Percentiles rank a stretch among this genome's conserved stretches.
These are phyloP conservation scores for Craspedostauros australis DNA, from an alignment of 108 stramenopile species.

Conservation along the genomic window DNA sequence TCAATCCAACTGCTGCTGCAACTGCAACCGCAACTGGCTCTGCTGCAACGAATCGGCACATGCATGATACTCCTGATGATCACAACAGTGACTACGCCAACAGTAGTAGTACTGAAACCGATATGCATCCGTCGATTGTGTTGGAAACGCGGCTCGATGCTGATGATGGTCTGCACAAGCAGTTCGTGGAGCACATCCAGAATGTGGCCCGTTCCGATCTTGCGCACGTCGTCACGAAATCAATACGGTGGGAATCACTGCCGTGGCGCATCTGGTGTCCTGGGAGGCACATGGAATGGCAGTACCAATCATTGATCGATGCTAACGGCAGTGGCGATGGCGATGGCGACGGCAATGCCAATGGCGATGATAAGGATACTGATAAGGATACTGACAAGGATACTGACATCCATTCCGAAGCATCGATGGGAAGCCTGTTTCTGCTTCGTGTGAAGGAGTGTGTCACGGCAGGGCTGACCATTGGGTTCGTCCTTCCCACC, in stretches of 20 bases:
- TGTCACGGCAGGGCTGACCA: constrained; percentile 49
- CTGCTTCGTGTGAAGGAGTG: constrained; percentile 15
- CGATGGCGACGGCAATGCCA: neutral
- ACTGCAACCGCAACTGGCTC: too few species aligned
- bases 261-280: constrained; percentile 57
- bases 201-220: constrained; percentile 16
- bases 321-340: neutral
- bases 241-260: neutral
- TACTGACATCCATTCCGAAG: too few species aligned
- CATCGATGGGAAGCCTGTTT: constrained; percentile 5
- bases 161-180: constrained; percentile 48
- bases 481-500: constrained; percentile 31
- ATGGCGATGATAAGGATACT: constrained; percentile 15
- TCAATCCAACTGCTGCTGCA: too few species aligned
- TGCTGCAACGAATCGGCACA: too few species aligned
- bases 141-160: constrained; percentile 63
- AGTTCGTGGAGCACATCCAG: constrained; percentile 46
- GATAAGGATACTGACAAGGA: neutral
- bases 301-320: constrained; percentile 1
- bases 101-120: constrained; percentile 14
- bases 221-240: neutral
- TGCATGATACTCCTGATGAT: too few species aligned
- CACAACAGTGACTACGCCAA: neutral
- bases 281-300: constrained; percentile 27
- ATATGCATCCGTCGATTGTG: too few species aligned